These are phyloP conservation scores for Clarireedia paspali DNA, from an alignment of 2,329 filamentous ascomycete genomes.

Conservation along the genomic window DNA sequence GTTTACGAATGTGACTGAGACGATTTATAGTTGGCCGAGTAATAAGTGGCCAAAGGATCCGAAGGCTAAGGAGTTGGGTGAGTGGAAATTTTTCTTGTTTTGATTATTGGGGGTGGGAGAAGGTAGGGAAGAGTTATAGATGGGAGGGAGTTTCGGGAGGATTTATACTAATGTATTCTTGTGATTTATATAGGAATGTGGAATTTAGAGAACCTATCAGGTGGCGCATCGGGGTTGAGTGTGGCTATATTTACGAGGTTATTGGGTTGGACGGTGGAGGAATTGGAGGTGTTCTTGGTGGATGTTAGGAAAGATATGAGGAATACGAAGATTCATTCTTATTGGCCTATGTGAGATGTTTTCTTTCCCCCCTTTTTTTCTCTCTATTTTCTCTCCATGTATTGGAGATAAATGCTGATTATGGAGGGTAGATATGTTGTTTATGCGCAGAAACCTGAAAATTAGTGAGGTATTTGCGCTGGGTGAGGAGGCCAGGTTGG, in stretches of 20 bases:
- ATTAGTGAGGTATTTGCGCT: background rate
- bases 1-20: conserved; percentile 27
- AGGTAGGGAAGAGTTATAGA: no score
- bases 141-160: background rate
- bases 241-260: conserved; percentile 40
- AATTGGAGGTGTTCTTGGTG: conserved; percentile 42
- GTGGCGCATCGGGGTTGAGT: conserved; percentile 14
- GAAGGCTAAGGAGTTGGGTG: conserved; percentile 40
- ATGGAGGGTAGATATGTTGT: background rate
- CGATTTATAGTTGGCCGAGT: conserved; percentile 15
- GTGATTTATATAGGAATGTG: background rate
- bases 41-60: conserved; percentile 8
- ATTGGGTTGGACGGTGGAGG: conserved; percentile 38
- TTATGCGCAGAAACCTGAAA: background rate
- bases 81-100: conserved; percentile 33
- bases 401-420: background rate
- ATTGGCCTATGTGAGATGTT: conserved; percentile 44
- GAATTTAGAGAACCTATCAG: background rate
- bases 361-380: conserved; percentile 26
- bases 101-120: background rate
- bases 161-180: background rate
- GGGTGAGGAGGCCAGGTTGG: no score
- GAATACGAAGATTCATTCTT: conserved; percentile 34
- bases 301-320: conserved; percentile 39
- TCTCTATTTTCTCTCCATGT: background rate